Evolutionary conservation across 768 basidiomycete genomes (phyloP).

Genomic region (Lentinula lateritia): DNA sequence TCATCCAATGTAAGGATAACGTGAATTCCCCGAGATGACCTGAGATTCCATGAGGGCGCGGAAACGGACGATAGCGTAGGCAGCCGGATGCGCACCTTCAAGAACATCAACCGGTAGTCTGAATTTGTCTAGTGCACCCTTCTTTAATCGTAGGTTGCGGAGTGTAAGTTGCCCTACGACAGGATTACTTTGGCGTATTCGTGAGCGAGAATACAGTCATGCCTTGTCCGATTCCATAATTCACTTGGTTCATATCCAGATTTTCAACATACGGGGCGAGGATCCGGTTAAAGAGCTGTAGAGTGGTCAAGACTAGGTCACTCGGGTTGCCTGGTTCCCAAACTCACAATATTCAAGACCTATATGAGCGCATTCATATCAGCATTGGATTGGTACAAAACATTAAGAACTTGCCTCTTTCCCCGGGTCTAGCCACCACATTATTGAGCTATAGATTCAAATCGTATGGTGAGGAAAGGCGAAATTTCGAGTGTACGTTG

Average conservation of each 20-base stretch:
- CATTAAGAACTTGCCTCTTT: constrained; percentile 41
- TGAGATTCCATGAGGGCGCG: constrained; percentile 20
- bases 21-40: constrained; percentile 86
- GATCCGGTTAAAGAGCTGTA: constrained; percentile 79
- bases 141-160: constrained; percentile 82
- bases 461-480: too few species aligned
- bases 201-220: constrained; percentile 11
- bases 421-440: constrained; percentile 89
- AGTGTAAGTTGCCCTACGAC: constrained; percentile 68
- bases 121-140: constrained; percentile 91
- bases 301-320: neutral
- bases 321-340: neutral
- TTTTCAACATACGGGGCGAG: constrained; percentile 96
- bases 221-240: constrained; percentile 90
- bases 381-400: neutral
- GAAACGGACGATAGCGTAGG: neutral
- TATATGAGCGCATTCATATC: neutral
- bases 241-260: constrained; percentile 90
- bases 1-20: constrained; percentile 84
- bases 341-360: constrained; percentile 68
- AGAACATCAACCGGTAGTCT: constrained; percentile 91
- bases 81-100: constrained; percentile 52
- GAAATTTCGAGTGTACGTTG: too few species aligned
- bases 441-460: constrained; percentile 16
- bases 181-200: neutral